phyloP scores from a whole-genome alignment of 2,329 filamentous ascomycete species.

The Cercospora brassicicola region DNA sequence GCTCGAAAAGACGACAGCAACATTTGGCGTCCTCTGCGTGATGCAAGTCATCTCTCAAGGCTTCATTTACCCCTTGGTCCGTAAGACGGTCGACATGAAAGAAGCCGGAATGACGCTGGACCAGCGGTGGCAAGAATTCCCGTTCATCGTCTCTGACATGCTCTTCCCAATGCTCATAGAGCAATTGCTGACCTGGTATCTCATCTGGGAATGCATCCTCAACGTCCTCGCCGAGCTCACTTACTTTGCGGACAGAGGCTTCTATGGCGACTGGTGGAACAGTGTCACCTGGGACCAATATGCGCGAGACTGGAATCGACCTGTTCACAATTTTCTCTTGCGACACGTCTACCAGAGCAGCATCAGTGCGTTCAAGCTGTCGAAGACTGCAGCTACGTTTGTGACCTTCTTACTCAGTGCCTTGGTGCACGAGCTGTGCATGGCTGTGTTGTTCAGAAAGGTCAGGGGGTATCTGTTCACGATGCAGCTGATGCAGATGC shows the following conservation, averaged over 20 bases:
- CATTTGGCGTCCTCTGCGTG: slow-evolving; percentile 70
- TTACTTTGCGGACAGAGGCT: slow-evolving; percentile 63
- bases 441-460: slow-evolving; percentile 80
- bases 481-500: slow-evolving; percentile 73
- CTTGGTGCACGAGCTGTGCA: slow-evolving; percentile 71
- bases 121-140: slow-evolving; percentile 66
- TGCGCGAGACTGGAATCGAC: slow-evolving; percentile 78
- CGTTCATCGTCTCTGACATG: slow-evolving; percentile 72
- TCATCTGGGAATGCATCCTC: slow-evolving; percentile 69
- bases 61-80: slow-evolving; percentile 74
- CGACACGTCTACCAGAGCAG: slow-evolving; percentile 77
- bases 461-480: slow-evolving; percentile 70
- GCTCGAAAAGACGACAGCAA: slow-evolving; percentile 68
- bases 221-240: slow-evolving; percentile 77
- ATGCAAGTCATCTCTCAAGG: slow-evolving; percentile 78
- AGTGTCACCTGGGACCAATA: slow-evolving; percentile 69
- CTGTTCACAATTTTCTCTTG: slow-evolving; percentile 74
- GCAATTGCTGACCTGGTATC: slow-evolving; percentile 74
- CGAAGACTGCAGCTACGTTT: slow-evolving; percentile 69
- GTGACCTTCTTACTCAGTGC: slow-evolving; percentile 74
- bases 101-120: slow-evolving; percentile 62
- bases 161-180: slow-evolving; percentile 79
- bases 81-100: slow-evolving; percentile 66
- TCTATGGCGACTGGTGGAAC: slow-evolving; percentile 46
- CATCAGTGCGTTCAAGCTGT: slow-evolving; percentile 70